Conservation (phyloP, 371 early-diverging fungal genomes). For the Actinomucor elegans region DNA sequence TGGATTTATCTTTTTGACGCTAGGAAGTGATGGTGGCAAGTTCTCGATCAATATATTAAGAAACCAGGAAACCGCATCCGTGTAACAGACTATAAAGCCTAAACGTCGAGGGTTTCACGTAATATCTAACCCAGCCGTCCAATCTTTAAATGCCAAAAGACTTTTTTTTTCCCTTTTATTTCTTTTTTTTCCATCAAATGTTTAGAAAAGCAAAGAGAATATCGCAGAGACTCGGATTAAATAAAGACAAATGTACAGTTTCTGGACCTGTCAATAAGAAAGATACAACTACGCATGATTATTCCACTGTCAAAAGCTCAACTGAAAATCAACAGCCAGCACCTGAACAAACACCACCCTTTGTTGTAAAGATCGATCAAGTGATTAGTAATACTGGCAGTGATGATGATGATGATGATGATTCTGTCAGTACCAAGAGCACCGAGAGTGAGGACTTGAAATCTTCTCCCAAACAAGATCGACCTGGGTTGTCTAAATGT, state of each 20-base stretch:
- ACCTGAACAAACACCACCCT: not conserved
- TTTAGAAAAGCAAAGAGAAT: constrained; percentile 19
- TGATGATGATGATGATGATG: not conserved
- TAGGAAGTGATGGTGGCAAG: too few relatives aligned
- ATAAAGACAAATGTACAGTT: constrained; percentile 11
- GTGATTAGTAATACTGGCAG: not conserved
- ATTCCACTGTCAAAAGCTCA: not conserved
- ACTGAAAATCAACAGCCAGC: not conserved
- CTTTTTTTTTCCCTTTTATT: not conserved
- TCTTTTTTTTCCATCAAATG: constrained; percentile 5
- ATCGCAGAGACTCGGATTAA: constrained; percentile 13
- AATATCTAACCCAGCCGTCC: not conserved
- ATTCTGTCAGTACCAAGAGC: constrained; percentile 2
- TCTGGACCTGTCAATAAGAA: not conserved
- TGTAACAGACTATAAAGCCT: not conserved
- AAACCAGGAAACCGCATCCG: not conserved
- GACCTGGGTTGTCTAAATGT: constrained; percentile 6
- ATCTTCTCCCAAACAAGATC: not conserved
- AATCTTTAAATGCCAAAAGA: not conserved
- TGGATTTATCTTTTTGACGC: too few relatives aligned
- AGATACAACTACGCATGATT: not conserved
- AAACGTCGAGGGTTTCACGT: constrained; percentile 1
- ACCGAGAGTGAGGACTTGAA: not conserved
- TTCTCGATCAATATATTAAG: too few relatives aligned
- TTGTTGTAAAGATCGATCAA: not conserved